Evolutionary conservation across 202 grass and related monocot species (phyloP), one percentile per base, ranked within the genome.

Genomic region (Setaria viridis): DNA sequence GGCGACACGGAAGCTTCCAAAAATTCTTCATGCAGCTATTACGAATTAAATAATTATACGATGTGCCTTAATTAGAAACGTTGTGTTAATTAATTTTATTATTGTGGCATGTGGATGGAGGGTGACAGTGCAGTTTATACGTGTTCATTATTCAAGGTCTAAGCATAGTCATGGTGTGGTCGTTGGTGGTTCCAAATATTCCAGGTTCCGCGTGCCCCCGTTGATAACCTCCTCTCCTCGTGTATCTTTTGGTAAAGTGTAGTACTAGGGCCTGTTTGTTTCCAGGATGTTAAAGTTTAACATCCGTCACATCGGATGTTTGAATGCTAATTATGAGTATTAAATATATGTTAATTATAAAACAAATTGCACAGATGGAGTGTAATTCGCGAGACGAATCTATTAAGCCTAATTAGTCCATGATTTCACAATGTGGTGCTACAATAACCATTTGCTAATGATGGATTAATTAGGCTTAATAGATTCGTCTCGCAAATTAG

Each of bases 81-180:
- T 25, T 25, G 5, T 50, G 6, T 5, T 73, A 33, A 51, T 55
- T 39, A 25, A 25, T 25, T 25, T 25, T 25, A 25, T 1, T 42
- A 6, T 30, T 77, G 72, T 51, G 17, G 6, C 60, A 79, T 67
- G 81, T 67, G 81, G 39, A 14, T 33, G 30, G 67, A 88, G 5
- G 48, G 29, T 6, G 76, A 85, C 29, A 20, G 58, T 21, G 62
- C 5, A 11, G 30, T 11, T 82, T 33, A 29, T 29, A 13, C 25
- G 11, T 60, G 39, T 41, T 41, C 39, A 41, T 41, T 41, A 34
- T 84, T 8, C 87, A 84, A 11, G 79, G 74, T 84, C 72, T 45
- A 63, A 41, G 3, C 2, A 59, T 81, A 79, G 82, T 77, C 77
- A 8, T 4, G 77, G 51, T 9, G 53, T 63, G 21, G 77, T 64